A percentile compares a stretch with the other conserved stretches of the same genome.
Conservation (phyloP, 2,329 filamentous ascomycete genomes). For the Ophiostoma tasmaniense region DNA sequence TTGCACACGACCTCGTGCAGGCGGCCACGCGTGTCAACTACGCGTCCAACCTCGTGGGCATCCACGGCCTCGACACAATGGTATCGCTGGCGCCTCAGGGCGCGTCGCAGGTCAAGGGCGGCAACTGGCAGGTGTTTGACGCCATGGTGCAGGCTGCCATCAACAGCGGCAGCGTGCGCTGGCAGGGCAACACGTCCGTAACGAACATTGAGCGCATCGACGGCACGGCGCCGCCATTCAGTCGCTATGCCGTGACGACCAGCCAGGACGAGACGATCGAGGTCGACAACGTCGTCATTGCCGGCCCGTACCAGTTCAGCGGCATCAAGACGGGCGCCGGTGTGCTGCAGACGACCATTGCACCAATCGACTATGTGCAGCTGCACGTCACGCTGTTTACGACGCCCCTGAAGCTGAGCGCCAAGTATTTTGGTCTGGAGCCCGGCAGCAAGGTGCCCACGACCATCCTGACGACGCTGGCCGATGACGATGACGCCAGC, state of each 20-base stretch:
- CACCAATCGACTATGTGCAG: slow-evolving; percentile 74
- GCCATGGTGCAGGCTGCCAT: slow-evolving; percentile 68
- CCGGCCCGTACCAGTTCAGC: slow-evolving; percentile 75
- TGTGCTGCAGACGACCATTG: slow-evolving; percentile 62
- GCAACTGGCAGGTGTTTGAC: slow-evolving; percentile 94
- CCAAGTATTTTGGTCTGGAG: slow-evolving; percentile 61
- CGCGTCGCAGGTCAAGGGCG: slow-evolving; percentile 67
- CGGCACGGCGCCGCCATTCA: background rate
- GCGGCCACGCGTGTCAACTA: slow-evolving; percentile 91
- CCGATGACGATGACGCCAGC: slow-evolving; percentile 42
- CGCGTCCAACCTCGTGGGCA: slow-evolving; percentile 74
- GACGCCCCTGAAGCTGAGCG: slow-evolving; percentile 63
- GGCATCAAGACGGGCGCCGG: slow-evolving; percentile 54
- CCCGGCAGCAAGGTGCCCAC: slow-evolving; percentile 54
- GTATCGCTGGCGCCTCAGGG: slow-evolving; percentile 84
- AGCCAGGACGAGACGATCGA: slow-evolving; percentile 35
- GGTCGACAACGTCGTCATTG: slow-evolving; percentile 68
- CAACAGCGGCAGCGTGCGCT: slow-evolving; percentile 48
- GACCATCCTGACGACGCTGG: slow-evolving; percentile 75
- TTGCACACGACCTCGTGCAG: slow-evolving; percentile 76
- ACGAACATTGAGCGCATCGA: slow-evolving; percentile 23
- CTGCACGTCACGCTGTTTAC: slow-evolving; percentile 87
- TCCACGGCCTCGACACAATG: slow-evolving; percentile 86
- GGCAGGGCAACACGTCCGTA: slow-evolving; percentile 62
- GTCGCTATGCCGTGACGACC: slow-evolving; percentile 41